Base-by-base conservation (phyloP, 2,329 filamentous ascomycete genomes). In the Malbranchea zuffiana region DNA sequence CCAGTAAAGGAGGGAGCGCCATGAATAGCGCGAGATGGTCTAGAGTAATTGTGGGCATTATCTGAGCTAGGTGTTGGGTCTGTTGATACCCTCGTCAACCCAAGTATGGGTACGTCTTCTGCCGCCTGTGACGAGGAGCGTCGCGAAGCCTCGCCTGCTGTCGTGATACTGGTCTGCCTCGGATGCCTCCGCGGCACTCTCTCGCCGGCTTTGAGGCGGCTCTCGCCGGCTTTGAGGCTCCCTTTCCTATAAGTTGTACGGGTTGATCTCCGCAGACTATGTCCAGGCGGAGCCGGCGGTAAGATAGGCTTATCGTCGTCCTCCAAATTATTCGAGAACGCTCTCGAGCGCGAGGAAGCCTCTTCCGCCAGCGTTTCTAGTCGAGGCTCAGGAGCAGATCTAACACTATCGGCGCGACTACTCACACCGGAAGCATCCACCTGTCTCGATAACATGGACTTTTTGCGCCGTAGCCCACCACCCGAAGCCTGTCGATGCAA, bases 361-460 rank as follows among this genome's bases (percentile, higher is more conserved):
- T 47, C 44, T 33, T 47, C 44, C n/a, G 40, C 32, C 12, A 47
- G 26, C 13, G 44, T 24, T 17, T 35, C 36, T 20, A 47, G 35
- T 27, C 23, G 40, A 6, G 40, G 24, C 19, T 18, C 13, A 20
- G 37, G 37, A 17, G 27, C 26, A 15, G 32, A 36, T 31, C 33
- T 37, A 11, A 39, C 32, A 12, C 28, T 37, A 19, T 39, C 36
- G 5, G 34, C 35, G 12, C 37, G 27, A 8, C 28, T 31, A 10
- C 24, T 23, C 5, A 36, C 71, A 6, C 71, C 69, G 3, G 77
- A 75, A 46, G 75, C 82, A 48, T 94, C 82, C 41, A 98, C 82
- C 56, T 96, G 87, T 40, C 81, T 75, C 4, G 88, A 96, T 4
- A 98, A 69, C 83, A 93, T 95, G 0, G 88, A 96, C 61, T 90